A percentile compares a stretch with the other conserved stretches of the same genome.
Evolutionary conservation across 345 rosid species (phyloP).

Genomic region (Carallia brachiata): DNA sequence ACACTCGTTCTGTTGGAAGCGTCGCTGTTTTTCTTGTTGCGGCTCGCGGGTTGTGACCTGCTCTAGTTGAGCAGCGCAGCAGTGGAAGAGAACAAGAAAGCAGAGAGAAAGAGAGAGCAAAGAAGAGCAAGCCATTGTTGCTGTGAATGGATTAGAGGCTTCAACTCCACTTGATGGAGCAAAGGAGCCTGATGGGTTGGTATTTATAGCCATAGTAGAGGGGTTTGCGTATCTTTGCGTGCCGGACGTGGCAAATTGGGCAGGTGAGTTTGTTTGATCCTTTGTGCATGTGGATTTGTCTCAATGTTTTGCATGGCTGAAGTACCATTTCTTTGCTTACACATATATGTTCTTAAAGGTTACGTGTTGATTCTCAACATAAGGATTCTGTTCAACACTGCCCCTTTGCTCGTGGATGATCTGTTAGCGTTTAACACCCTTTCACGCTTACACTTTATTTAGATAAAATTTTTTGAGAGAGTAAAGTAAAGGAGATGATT

Average conservation of each 20-base stretch:
- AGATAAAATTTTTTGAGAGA: no score
- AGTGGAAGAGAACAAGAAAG: conserved; percentile 9
- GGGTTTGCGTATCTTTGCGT: not conserved
- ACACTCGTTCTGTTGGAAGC: conserved; percentile 26
- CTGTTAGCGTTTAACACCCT: no score
- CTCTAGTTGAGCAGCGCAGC: conserved; percentile 6
- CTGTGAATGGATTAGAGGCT: no score
- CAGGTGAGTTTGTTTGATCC: not conserved
- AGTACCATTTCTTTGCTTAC: not conserved
- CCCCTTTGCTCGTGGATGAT: no score
- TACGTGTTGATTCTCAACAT: not conserved
- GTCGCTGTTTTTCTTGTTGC: not conserved
- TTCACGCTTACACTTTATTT: no score
- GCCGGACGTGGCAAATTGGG: conserved; percentile 20
- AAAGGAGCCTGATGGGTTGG: not conserved
- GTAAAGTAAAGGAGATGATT: no score
- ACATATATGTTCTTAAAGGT: not conserved
- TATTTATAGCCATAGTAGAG: not conserved
- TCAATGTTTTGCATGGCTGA: conserved; percentile 5
- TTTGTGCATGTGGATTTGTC: conserved; percentile 14
- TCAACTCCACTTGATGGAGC: not conserved
- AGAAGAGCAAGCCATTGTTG: conserved; percentile 15
- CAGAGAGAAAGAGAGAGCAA: conserved; percentile 10
- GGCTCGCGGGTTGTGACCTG: not conserved
- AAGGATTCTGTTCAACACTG: no score